phyloP scores from a whole-genome alignment of 176 grass and related monocot species.

The Luzula sylvatica region DNA sequence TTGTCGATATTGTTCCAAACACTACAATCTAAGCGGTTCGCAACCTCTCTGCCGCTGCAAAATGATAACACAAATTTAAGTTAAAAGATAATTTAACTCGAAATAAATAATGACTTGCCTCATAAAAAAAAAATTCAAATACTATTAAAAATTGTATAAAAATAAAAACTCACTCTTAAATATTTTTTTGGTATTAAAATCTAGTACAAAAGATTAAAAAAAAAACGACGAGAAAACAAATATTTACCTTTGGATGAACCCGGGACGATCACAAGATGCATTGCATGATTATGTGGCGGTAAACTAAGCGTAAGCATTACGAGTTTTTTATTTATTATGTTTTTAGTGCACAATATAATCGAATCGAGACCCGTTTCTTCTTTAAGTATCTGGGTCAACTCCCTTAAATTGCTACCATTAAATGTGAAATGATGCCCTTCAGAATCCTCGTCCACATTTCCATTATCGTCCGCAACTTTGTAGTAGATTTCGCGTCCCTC shows the following conservation, averaged over 20 bases:
- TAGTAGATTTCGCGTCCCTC: slow-evolving; percentile 55
- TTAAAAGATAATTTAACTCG: too few species aligned
- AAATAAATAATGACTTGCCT: neutral
- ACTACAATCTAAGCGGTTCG: too few species aligned
- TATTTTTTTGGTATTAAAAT: neutral
- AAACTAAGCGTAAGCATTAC: slow-evolving; percentile 49
- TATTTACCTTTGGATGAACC: slow-evolving; percentile 43
- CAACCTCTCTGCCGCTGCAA: too few species aligned
- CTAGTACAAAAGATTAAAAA: neutral
- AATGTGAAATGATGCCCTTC: slow-evolving; percentile 37
- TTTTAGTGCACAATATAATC: slow-evolving; percentile 48
- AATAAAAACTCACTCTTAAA: neutral
- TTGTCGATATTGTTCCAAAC: too few species aligned
- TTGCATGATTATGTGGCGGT: slow-evolving; percentile 55
- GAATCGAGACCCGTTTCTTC: slow-evolving; percentile 37
- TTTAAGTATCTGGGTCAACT: slow-evolving; percentile 45
- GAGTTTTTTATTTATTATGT: slow-evolving; percentile 44
- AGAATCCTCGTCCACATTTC: slow-evolving; percentile 17
- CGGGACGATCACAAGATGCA: slow-evolving; percentile 49
- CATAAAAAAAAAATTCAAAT: neutral
- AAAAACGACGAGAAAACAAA: neutral
- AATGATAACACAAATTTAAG: too few species aligned
- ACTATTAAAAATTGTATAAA: neutral
- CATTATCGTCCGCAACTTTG: slow-evolving; percentile 35
- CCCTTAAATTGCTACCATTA: slow-evolving; percentile 43